Evolutionary conservation across 164 flowering plant genomes (phyloP).

Genomic region (Aristolochia contorta): DNA sequence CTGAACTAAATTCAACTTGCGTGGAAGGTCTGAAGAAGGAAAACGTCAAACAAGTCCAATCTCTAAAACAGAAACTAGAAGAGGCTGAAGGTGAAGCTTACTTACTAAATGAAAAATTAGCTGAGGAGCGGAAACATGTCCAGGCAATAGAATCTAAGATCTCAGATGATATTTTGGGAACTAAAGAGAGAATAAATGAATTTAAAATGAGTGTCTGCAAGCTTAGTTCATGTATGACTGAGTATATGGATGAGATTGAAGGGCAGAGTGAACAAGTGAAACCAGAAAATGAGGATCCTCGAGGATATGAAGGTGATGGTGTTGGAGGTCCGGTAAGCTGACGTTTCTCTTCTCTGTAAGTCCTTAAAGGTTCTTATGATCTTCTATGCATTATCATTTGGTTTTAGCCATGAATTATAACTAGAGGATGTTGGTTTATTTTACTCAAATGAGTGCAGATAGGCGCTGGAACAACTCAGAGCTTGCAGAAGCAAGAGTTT

Average conservation of each 20-base stretch:
- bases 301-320: slow-evolving; percentile 6
- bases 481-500: slow-evolving; percentile 6
- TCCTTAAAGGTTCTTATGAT: neutral
- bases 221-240: slow-evolving; percentile 40
- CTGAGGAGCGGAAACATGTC: slow-evolving; percentile 29
- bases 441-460: slow-evolving; percentile 17
- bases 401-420: no score
- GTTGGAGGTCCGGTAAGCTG: slow-evolving; percentile 37
- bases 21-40: slow-evolving; percentile 23
- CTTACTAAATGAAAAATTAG: slow-evolving; percentile 23
- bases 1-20: slow-evolving; percentile 33
- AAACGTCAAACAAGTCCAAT: slow-evolving; percentile 29
- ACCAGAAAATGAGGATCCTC: slow-evolving; percentile 5
- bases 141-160: slow-evolving; percentile 19
- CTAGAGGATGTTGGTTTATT: neutral
- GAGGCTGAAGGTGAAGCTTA: slow-evolving; percentile 20
- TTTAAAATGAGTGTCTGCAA: slow-evolving; percentile 46
- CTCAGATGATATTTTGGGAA: slow-evolving; percentile 21
- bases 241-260: slow-evolving; percentile 7
- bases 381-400: neutral
- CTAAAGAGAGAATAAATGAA: slow-evolving; percentile 47
- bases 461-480: slow-evolving; percentile 10
- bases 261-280: slow-evolving; percentile 15
- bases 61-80: slow-evolving; percentile 28
- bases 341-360: neutral